Evolutionary conservation across 495 filamentous ascomycete species (phyloP), one percentile per base, ranked within the genome.

Genomic region (Penicillium coffeae): DNA sequence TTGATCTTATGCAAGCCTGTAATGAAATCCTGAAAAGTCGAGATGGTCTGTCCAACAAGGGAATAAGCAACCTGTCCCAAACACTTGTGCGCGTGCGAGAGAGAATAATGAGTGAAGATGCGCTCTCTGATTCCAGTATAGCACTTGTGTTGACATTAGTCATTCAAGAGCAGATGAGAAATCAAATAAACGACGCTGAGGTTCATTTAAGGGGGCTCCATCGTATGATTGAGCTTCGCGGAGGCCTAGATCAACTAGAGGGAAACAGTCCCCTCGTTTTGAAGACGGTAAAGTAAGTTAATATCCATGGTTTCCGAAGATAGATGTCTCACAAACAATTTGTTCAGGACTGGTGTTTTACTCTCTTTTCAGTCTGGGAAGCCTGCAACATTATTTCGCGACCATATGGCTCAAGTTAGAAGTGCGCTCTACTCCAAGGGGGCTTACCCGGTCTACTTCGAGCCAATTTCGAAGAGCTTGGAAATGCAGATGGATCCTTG

Each of bases 241-340:
- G 60, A 36, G 60, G 60, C 22, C 44, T 63, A 13, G n/a, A 25
- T 36, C 19, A 40, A 33, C 45, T 63, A 7, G 60, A 55, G 22
- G 38, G 50, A 19, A 58, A 59, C 51, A 14, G 45, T 3, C 14
- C 45, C 8, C 41, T 63, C 9, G 37, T 47, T 3, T 46, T 60
- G 42, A 51, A 51, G 42, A 42, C 57, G 21, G 61, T 55, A 58
- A 64, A 64, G 61, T 64, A 51, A 51, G 55, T 37, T 0, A 15
- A 3, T n/a, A 32, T 43, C 10, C 4, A 16, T 7, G 2, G 1
- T 2, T 18, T 9, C 8, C 2, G 0, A 3, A 43, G 22, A 15
- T 2, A 16, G 12, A 1, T 13, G 19, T 7, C 1, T 15, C 3
- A 43, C 15, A 42, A 38, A 16, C 1, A n/a, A n/a, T n/a, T n/a